Evolutionary conservation across 257 asterid genomes (phyloP).

Genomic region (Dorcoceras hygrometricum): DNA sequence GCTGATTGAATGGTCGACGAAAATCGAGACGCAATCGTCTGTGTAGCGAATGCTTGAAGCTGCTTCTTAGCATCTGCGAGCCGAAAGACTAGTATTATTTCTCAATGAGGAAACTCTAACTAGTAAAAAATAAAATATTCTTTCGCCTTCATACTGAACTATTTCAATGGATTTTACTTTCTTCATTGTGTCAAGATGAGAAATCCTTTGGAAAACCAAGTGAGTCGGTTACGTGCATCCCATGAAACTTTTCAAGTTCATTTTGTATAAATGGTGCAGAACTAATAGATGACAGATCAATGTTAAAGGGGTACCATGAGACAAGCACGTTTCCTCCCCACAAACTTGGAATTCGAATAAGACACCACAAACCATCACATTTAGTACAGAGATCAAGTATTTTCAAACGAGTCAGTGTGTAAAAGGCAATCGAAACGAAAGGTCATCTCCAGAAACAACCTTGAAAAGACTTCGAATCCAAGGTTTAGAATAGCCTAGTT

Average conservation of each 20-base stretch:
- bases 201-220: conserved; percentile 4
- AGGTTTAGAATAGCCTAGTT: neutral
- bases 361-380: neutral
- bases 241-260: neutral
- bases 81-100: conserved; percentile 13
- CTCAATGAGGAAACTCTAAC: no score
- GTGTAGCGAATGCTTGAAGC: conserved; percentile 91
- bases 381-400: neutral
- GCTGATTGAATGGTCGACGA: conserved; percentile 88
- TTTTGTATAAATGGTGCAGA: neutral
- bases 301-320: neutral
- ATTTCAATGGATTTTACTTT: neutral
- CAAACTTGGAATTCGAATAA: neutral
- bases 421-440: neutral
- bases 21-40: conserved; percentile 83
- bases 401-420: neutral
- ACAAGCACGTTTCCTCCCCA: conserved; percentile 3
- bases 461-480: neutral
- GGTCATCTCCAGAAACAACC: conserved; percentile 7
- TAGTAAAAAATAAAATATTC: no score
- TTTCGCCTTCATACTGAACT: neutral
- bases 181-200: conserved; percentile 3
- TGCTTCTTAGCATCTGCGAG: conserved; percentile 94
- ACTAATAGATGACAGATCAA: neutral
- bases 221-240: neutral